Conservation (phyloP, 345 rosid genomes). For the Gossypium thurberi region DNA sequence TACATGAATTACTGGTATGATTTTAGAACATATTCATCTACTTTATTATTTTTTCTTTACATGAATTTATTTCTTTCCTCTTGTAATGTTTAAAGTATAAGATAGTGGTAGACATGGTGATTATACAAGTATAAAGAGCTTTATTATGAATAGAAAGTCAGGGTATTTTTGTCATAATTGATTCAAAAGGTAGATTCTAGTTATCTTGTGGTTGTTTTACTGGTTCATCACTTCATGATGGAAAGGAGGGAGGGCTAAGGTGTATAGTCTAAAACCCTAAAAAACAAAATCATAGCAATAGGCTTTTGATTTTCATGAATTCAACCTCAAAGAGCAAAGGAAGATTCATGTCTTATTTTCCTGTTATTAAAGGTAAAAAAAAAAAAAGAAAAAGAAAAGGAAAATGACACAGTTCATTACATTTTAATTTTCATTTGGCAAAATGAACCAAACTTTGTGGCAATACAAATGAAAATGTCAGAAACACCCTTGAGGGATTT, state of each 20-base stretch:
- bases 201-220: constrained; percentile 29
- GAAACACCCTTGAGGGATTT: not conserved
- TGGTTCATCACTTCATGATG: constrained; percentile 32
- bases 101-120: not conserved
- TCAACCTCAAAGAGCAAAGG: constrained; percentile 9
- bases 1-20: not conserved
- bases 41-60: not conserved
- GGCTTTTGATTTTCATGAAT: constrained; percentile 16
- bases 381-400: not conserved
- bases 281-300: constrained; percentile 9
- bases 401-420: not conserved
- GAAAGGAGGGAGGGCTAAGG: constrained; percentile 20
- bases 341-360: not conserved
- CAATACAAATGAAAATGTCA: not conserved
- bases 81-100: constrained; percentile 11
- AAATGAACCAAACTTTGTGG: not conserved
- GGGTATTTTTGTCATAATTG: constrained; percentile 29
- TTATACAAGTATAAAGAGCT: constrained; percentile 3
- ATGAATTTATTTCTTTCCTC: not conserved
- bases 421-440: too few relatives aligned
- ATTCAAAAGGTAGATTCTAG: constrained; percentile 30
- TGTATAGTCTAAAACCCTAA: constrained; percentile 18
- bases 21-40: not conserved
- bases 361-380: not conserved
- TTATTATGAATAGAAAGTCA: not conserved